Percentiles rank a stretch among this genome's conserved stretches.
These are phyloP conservation scores for Talaromyces verruculosus DNA, from an alignment of 2,329 filamentous ascomycete genomes.

Conservation along the genomic window DNA sequence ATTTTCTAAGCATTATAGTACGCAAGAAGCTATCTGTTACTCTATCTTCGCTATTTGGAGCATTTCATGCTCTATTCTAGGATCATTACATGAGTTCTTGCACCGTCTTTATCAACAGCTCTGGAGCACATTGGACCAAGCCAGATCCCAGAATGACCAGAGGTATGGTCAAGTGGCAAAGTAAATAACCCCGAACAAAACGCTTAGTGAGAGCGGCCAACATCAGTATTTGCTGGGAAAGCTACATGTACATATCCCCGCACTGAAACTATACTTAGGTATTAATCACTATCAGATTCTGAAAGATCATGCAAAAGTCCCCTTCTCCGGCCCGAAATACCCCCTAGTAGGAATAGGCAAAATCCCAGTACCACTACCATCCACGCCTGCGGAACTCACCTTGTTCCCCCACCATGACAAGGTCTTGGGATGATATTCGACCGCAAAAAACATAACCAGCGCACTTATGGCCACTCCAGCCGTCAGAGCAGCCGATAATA, in stretches of 20 bases:
- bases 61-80: background rate
- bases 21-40: background rate
- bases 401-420: constrained; percentile 14
- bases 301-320: background rate
- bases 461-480: constrained; percentile 3
- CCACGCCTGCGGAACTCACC: constrained; percentile 8
- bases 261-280: background rate
- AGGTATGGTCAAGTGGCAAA: background rate
- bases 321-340: background rate
- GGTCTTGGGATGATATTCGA: constrained; percentile 10
- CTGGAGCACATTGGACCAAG: background rate
- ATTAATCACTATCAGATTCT: background rate
- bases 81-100: background rate
- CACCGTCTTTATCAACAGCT: background rate
- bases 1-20: background rate
- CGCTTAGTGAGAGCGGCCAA: background rate
- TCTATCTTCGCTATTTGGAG: background rate
- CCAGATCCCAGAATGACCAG: background rate
- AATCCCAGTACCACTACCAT: constrained; percentile 12
- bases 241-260: background rate
- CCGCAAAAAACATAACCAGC: background rate
- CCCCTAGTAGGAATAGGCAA: background rate
- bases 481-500: constrained; percentile 7
- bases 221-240: background rate
- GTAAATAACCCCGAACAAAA: background rate